Evolutionary conservation across 148 eudicot genomes (phyloP).

Genomic region (Rhododendron kiyosumense): DNA sequence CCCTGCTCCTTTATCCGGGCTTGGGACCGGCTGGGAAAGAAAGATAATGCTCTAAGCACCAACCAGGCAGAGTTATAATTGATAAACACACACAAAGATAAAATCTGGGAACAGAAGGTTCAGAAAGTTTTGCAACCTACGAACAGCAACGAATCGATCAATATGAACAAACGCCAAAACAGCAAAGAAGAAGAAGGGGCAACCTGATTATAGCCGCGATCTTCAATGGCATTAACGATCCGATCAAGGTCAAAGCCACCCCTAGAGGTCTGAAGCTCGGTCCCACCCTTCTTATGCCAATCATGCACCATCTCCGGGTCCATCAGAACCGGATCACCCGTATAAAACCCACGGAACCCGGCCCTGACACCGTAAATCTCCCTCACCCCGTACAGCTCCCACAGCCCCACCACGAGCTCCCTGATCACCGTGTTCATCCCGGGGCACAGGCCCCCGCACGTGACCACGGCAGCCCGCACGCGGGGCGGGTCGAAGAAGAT

Average conservation of each 20-base stretch:
- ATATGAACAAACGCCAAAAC: too few species aligned
- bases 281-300: conserved; percentile 73
- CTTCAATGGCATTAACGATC: conserved; percentile 52
- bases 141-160: too few species aligned
- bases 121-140: too few species aligned
- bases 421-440: conserved; percentile 77
- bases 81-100: too few species aligned
- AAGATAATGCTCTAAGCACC: too few species aligned
- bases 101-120: too few species aligned
- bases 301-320: conserved; percentile 50
- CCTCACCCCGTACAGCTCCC: conserved; percentile 58
- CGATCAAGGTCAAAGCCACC: conserved; percentile 63
- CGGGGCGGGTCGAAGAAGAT: conserved; percentile 27
- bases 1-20: too few species aligned
- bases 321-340: conserved; percentile 30
- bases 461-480: conserved; percentile 67
- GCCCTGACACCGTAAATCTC: conserved; percentile 45
- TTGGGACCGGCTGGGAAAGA: too few species aligned
- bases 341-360: conserved; percentile 63
- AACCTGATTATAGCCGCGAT: conserved; percentile 58
- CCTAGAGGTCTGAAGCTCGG: conserved; percentile 61
- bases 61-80: too few species aligned
- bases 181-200: neutral
- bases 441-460: conserved; percentile 79
- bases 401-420: conserved; percentile 79